Evolutionary conservation across 257 asterid species (phyloP).

Genomic region (Penstemon barbatus): DNA sequence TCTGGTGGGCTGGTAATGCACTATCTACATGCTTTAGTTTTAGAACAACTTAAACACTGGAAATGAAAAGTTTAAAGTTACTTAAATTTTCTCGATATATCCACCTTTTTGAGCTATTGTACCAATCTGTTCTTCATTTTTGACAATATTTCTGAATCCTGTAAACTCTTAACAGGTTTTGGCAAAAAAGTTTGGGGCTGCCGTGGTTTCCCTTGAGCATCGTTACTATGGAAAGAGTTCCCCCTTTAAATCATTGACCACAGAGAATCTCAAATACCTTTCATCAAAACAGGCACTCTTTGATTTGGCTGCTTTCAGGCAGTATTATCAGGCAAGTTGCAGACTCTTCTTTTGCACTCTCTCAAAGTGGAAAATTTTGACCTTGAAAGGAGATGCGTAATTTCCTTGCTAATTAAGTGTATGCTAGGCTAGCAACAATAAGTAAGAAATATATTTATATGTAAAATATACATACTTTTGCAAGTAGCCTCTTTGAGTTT

Average conservation of each 20-base stretch:
- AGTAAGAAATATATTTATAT: background rate
- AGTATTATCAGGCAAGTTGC: slow-evolving; percentile 80
- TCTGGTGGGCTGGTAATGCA: background rate
- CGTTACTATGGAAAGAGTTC: slow-evolving; percentile 93
- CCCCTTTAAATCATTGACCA: slow-evolving; percentile 70
- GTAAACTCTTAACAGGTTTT: slow-evolving; percentile 56
- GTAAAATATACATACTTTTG: background rate
- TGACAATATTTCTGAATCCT: slow-evolving; percentile 32
- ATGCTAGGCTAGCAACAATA: too few relatives aligned
- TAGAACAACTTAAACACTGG: slow-evolving; percentile 8
- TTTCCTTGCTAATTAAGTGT: background rate
- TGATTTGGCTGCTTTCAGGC: slow-evolving; percentile 90
- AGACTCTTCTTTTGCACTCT: background rate
- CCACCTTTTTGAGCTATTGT: slow-evolving; percentile 10
- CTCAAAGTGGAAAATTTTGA: background rate
- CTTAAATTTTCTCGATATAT: background rate
- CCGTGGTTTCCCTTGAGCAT: slow-evolving; percentile 85
- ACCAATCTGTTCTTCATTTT: slow-evolving; percentile 17
- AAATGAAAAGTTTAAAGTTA: slow-evolving; percentile 13
- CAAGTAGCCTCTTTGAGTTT: background rate
- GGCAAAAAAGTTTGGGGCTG: slow-evolving; percentile 97
- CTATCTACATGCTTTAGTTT: background rate
- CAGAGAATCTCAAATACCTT: slow-evolving; percentile 75
- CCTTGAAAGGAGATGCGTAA: background rate
- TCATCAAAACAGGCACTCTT: slow-evolving; percentile 96